phyloP scores from a whole-genome alignment of 257 asterid species.

The Penstemon davidsonii region DNA sequence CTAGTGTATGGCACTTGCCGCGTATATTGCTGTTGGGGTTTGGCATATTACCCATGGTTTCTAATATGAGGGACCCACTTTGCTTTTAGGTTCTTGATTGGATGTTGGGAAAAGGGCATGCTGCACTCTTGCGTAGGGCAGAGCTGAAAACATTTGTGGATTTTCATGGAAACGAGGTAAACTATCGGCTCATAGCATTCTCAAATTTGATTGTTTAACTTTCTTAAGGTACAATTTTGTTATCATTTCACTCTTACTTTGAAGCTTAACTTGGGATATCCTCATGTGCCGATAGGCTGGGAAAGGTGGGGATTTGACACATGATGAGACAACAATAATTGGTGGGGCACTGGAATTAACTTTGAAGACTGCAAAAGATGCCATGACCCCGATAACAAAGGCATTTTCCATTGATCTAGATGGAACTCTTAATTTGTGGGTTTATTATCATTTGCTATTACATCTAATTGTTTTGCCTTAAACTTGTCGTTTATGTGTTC shows the following conservation, averaged over 20 bases:
- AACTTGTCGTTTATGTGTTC: slow-evolving; percentile 5
- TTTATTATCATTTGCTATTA: slow-evolving; percentile 32
- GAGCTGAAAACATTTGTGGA: slow-evolving; percentile 98
- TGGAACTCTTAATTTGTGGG: slow-evolving; percentile 88
- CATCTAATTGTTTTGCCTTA: slow-evolving; percentile 16
- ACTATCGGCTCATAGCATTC: background rate
- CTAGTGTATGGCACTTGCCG: no score
- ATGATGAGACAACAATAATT: slow-evolving; percentile 95
- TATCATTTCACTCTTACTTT: slow-evolving; percentile 2
- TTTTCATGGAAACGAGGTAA: slow-evolving; percentile 97
- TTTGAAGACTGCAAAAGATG: slow-evolving; percentile 91
- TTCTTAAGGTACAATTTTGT: background rate
- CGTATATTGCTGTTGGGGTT: no score
- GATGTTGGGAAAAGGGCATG: slow-evolving; percentile 98
- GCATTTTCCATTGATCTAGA: slow-evolving; percentile 96
- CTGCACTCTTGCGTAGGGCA: slow-evolving; percentile 89
- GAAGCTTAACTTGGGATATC: slow-evolving; percentile 20
- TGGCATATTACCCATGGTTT: background rate
- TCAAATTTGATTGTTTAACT: slow-evolving; percentile 2
- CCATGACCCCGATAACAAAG: slow-evolving; percentile 94
- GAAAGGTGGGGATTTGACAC: slow-evolving; percentile 98
- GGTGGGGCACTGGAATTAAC: slow-evolving; percentile 95
- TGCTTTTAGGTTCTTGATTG: slow-evolving; percentile 80
- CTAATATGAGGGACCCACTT: slow-evolving; percentile 5
- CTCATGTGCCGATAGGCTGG: slow-evolving; percentile 65